Base-by-base conservation (phyloP, 139 green algal genomes). In the Chlamydomonas sp. region DNA sequence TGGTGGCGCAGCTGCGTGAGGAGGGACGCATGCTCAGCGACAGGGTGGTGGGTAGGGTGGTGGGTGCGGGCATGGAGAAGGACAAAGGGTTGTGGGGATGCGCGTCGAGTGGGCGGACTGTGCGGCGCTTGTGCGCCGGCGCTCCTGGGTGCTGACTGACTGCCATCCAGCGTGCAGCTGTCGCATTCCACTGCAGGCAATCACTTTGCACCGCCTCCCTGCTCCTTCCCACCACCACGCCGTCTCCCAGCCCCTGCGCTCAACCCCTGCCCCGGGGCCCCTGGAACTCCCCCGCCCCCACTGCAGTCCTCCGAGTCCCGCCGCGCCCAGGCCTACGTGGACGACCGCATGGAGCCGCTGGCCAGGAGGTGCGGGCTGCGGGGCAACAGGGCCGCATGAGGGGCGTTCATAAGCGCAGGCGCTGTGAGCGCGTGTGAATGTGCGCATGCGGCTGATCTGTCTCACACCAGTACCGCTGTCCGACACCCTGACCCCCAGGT, bases 281-380 rank as follows among this genome's bases (percentile, higher is more conserved):
- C 5, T 18, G 4, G 20, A 14, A 60, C 4, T 60, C 18, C 5
- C 18, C 5, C 20, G 5, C 63, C 4, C n/a, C 5, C n/a, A 31
- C 49, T 4, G 5, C 82, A 87, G 82, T 49, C 72, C 5, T 49
- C 61, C 1, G 82, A 87, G 82, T n/a, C 82, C 1, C n/a, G 16
- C 1, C 82, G 82, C 15, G 61, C 20, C 10, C 72, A 73, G 72
- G 20, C 68, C 61, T 88, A 88, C 83, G 76, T 79, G n/a, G 83
- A 88, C 83, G 83, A 88, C 31, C 83, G 83, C 0, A 3, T 88
- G 31, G 83, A 88, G 63, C 83, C 83, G 12, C 63, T 80, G 17
- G 83, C 83, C 3, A 73, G 83, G 12, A n/a, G 62, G 10, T 88
- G n/a, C n/a, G n/a, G n/a, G n/a, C n/a, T n/a, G n/a, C n/a, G n/a